Evolutionary conservation across 768 basidiomycete genomes (phyloP), one percentile per base, ranked within the genome.

Genomic region (Russula griseocarnosa): DNA sequence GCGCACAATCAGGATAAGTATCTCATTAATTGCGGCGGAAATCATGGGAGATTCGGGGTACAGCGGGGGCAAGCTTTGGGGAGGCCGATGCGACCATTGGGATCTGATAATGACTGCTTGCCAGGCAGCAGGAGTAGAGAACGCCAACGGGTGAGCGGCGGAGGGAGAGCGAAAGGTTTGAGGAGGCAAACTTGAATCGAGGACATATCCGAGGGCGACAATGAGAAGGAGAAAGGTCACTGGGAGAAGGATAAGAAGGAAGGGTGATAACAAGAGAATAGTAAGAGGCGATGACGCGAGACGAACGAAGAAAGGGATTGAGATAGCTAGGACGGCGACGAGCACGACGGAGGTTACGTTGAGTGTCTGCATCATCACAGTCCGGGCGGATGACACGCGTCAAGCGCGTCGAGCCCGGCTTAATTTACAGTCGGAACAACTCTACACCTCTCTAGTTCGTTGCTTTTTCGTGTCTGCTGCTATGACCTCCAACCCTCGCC

Each of bases 111-210:
- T 79, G 53, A 92, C 89, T 0, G 88, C 93, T 71, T 94, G 91
- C 94, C 94, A 97, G 36, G 94, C 94, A 61, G 94, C 92, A 28
- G 93, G 92, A 3, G 93, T 93, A 5, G 92, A 92, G 78, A 97
- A 96, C 3, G 84, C 82, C 54, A 94, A 80, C 0, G 91, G 91
- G 40, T 85, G 83, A 20, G 91, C 86, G 0, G 87, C 84, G 61
- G 77, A 75, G 11, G 75, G 74, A n/a, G 86, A 76, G 49, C 74
- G 74, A 47, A 79, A 76, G n/a, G 60, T 67, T 13, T 67, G 62
- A 1, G 66, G 67, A 32, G 75, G 70, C 28, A 71, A 67, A 36
- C 71, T 79, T 9, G 78, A 72, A 72, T 91, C 90, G 63, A 90
- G 77, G 56, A 77, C 71, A 74, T 84, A 79, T 34, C 79, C 86